These are phyloP conservation scores for Endoconidiophora laricicola DNA, from an alignment of 2,329 filamentous ascomycete genomes.

Conservation along the genomic window DNA sequence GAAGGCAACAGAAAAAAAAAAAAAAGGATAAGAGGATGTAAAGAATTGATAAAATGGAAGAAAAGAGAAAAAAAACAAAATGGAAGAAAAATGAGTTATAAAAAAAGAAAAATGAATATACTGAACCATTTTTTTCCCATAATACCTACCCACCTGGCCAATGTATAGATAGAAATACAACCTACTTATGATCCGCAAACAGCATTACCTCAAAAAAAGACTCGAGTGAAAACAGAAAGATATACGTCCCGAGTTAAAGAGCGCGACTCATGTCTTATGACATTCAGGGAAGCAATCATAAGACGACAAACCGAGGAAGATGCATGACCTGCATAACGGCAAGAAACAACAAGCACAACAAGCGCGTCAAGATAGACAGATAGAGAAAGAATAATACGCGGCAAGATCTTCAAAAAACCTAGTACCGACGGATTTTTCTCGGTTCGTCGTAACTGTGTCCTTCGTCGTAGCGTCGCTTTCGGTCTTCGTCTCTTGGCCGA, in stretches of 20 bases:
- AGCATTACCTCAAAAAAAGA: conserved; percentile 4
- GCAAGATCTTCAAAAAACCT: conserved; percentile 15
- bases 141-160: conserved; percentile 3
- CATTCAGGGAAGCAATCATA: neutral
- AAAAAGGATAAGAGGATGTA: neutral
- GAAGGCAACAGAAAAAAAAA: neutral
- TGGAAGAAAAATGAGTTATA: neutral
- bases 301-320: conserved; percentile 17
- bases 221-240: conserved; percentile 18
- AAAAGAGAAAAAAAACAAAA: neutral
- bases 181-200: conserved; percentile 1
- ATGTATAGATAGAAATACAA: conserved; percentile 11
- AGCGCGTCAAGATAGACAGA: too few species aligned
- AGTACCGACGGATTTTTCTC: conserved; percentile 48
- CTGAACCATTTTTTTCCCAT: conserved; percentile 8
- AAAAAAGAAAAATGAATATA: conserved; percentile 3
- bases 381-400: neutral
- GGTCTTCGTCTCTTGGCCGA: conserved; percentile 39
- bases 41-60: conserved; percentile 10
- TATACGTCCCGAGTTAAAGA: neutral
- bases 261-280: neutral
- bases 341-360: neutral
- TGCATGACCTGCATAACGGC: neutral
- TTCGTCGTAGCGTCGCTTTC: conserved; percentile 56
- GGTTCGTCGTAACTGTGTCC: conserved; percentile 68